Conservation (phyloP, 2,329 filamentous ascomycete genomes). For the Aspergillus fischeri region DNA sequence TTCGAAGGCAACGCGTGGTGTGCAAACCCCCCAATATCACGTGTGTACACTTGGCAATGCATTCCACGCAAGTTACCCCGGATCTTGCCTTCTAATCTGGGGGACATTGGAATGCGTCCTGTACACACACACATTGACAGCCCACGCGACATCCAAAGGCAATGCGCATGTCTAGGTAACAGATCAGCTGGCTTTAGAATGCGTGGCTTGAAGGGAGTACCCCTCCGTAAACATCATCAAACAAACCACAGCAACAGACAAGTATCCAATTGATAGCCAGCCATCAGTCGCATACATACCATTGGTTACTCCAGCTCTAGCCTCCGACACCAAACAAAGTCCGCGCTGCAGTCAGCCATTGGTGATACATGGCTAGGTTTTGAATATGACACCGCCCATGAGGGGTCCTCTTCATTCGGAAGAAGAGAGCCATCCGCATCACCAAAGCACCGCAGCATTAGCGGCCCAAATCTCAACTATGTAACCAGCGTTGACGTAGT, state of each 20-base stretch:
- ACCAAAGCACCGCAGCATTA: constrained; percentile 4
- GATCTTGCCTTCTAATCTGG: constrained; percentile 7
- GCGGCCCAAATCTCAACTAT: constrained; percentile 8
- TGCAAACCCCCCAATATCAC: neutral
- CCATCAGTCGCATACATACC: neutral
- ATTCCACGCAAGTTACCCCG: neutral
- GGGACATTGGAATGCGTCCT: constrained; percentile 13
- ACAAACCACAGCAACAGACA: neutral
- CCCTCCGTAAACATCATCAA: neutral
- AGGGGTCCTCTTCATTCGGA: neutral
- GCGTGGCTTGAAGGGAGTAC: neutral
- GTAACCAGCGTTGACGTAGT: neutral
- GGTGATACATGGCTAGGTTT: neutral
- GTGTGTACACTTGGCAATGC: neutral
- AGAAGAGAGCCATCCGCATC: neutral
- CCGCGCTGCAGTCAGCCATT: neutral
- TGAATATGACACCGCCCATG: neutral
- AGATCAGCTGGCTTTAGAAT: neutral
- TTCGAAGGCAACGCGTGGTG: neutral
- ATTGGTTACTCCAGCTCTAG: neutral
- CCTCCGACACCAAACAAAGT: neutral
- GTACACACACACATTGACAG: constrained; percentile 5
- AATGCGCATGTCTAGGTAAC: neutral
- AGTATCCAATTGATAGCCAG: neutral
- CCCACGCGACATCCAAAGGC: constrained; percentile 5